phyloP scores from a whole-genome alignment of 2,329 filamentous ascomycete genomes.

The Fusarium albidum region DNA sequence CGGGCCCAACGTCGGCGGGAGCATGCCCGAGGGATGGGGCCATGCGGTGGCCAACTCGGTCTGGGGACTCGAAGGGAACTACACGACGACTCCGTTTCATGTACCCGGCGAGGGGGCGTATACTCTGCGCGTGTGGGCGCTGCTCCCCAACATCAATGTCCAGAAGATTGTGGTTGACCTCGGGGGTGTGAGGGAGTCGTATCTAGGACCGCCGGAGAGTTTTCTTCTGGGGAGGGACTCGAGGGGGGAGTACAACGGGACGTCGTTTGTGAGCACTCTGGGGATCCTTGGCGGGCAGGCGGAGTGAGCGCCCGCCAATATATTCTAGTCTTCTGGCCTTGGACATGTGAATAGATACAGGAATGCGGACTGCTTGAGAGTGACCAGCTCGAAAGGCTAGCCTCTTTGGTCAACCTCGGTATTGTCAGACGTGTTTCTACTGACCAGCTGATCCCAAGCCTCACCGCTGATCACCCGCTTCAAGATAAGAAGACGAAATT shows the following conservation, averaged over 20 bases:
- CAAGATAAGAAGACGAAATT: no score
- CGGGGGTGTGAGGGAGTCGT: conserved; percentile 62
- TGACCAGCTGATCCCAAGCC: no score
- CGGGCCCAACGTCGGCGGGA: conserved; percentile 19
- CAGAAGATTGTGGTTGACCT: conserved; percentile 66
- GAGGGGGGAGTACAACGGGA: conserved; percentile 21
- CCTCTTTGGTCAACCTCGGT: no score
- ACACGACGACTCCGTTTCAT: conserved; percentile 54
- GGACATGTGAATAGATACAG: no score
- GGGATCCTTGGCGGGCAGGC: neutral
- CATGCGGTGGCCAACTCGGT: conserved; percentile 52
- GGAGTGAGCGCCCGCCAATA: no score
- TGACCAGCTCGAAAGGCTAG: no score
- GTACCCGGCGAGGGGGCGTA: conserved; percentile 54
- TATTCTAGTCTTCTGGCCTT: no score
- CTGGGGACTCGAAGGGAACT: conserved; percentile 55
- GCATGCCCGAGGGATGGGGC: conserved; percentile 29
- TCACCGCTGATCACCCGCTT: no score
- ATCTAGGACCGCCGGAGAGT: conserved; percentile 65
- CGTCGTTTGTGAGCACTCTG: conserved; percentile 5
- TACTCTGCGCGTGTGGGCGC: conserved; percentile 58
- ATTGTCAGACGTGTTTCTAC: no score
- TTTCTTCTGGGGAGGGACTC: conserved; percentile 45
- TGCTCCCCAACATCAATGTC: conserved; percentile 61
- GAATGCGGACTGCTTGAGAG: no score